Conservation (phyloP, 208 protist species). For the Leishmania aethiopica region DNA sequence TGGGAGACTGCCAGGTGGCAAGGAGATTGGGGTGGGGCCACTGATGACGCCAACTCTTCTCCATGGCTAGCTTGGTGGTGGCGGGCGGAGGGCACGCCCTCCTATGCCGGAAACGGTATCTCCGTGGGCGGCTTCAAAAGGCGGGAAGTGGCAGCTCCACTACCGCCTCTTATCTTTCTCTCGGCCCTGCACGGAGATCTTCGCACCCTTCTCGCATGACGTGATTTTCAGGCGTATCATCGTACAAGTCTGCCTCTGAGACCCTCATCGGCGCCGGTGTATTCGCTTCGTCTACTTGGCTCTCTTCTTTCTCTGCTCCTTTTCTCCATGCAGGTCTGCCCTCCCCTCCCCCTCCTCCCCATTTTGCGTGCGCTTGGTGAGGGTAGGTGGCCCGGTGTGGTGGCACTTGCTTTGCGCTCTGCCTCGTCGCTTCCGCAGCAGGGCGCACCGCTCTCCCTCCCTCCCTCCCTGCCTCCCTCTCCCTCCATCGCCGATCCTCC, state of each 20-base stretch:
- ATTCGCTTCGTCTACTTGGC: background rate
- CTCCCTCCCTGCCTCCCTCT: background rate
- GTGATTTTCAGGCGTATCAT: background rate
- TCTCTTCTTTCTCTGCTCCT: background rate
- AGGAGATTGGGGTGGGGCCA: background rate
- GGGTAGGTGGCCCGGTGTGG: background rate
- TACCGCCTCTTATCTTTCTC: background rate
- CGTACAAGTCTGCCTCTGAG: background rate
- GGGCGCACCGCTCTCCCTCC: too few relatives aligned
- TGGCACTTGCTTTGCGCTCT: background rate
- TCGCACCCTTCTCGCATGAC: background rate
- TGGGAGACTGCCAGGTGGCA: background rate
- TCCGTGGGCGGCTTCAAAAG: background rate
- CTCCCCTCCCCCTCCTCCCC: background rate
- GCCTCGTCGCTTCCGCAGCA: background rate
- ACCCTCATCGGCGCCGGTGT: too few relatives aligned
- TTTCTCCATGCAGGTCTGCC: background rate
- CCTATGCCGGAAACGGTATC: background rate
- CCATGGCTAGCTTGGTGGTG: background rate
- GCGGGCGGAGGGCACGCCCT: background rate
- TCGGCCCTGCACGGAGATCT: background rate
- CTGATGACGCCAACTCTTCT: background rate
- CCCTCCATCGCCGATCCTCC: background rate
- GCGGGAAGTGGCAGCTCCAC: background rate
- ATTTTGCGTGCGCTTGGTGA: background rate